phyloP scores from a whole-genome alignment of 208 protist species.

The Trichomonas vaginalis region DNA sequence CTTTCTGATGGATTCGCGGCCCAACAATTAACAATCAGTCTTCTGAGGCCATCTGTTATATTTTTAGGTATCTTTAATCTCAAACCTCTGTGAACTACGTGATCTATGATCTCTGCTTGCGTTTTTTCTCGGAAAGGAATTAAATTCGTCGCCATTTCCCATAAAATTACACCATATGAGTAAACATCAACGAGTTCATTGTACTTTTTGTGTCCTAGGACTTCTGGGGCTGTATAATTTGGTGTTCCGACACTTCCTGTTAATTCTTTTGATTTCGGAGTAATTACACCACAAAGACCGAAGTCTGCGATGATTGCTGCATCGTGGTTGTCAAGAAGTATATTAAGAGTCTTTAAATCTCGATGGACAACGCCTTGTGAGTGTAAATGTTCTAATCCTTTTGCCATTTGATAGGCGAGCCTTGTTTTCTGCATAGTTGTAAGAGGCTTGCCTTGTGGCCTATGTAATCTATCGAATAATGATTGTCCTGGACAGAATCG shows the following conservation, averaged over 20 bases:
- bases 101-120: not conserved
- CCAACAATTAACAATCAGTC: not conserved
- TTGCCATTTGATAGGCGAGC: not conserved
- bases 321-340: not conserved
- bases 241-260: not conserved
- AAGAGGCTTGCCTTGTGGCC: not conserved
- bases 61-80: not conserved
- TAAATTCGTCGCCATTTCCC: not conserved
- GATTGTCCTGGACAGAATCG: not conserved
- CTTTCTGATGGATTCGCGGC: not conserved
- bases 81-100: not conserved
- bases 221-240: conserved; percentile 20
- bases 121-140: not conserved
- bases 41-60: not conserved
- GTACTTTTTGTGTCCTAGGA: not conserved
- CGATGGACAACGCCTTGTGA: not conserved
- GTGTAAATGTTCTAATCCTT: not conserved
- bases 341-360: conserved; percentile 5
- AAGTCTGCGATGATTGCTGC: not conserved
- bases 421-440: not conserved
- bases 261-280: not conserved
- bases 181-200: not conserved
- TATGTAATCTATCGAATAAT: not conserved
- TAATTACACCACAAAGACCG: not conserved
- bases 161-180: not conserved